These are phyloP conservation scores for Bruguiera sexangula DNA, from an alignment of 345 rosid genomes.

Conservation along the genomic window DNA sequence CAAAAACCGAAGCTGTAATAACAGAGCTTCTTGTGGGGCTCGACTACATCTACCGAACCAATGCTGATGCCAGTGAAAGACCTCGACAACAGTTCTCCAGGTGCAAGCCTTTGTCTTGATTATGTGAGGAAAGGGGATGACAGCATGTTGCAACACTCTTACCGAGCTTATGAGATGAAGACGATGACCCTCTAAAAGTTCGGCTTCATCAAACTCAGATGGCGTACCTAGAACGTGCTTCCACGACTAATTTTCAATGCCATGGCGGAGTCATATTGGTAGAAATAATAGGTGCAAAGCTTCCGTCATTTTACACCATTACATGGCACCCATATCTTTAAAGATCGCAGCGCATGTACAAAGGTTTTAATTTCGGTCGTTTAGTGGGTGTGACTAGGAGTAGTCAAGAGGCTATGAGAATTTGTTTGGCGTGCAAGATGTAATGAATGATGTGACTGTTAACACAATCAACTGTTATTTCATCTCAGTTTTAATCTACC, in stretches of 20 bases:
- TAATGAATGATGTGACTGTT: too few relatives aligned
- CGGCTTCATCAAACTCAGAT: background rate
- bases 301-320: too few relatives aligned
- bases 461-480: too few relatives aligned
- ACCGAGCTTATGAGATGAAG: background rate
- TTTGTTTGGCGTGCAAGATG: too few relatives aligned
- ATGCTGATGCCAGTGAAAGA: constrained; percentile 20
- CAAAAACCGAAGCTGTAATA: constrained; percentile 61
- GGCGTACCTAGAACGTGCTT: background rate
- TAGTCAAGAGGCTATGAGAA: too few relatives aligned
- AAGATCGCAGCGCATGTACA: too few relatives aligned
- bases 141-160: background rate
- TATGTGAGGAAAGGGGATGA: constrained; percentile 9
- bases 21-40: constrained; percentile 61
- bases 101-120: constrained; percentile 3
- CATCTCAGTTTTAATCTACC: too few relatives aligned
- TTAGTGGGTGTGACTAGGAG: too few relatives aligned
- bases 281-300: too few relatives aligned
- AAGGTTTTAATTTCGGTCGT: too few relatives aligned
- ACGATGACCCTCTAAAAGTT: background rate
- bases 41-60: constrained; percentile 42
- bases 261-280: too few relatives aligned
- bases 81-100: constrained; percentile 9
- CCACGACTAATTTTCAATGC: background rate
- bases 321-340: too few relatives aligned